Conservation (phyloP, 129 eudicot genomes). For the Lonicera japonica region DNA sequence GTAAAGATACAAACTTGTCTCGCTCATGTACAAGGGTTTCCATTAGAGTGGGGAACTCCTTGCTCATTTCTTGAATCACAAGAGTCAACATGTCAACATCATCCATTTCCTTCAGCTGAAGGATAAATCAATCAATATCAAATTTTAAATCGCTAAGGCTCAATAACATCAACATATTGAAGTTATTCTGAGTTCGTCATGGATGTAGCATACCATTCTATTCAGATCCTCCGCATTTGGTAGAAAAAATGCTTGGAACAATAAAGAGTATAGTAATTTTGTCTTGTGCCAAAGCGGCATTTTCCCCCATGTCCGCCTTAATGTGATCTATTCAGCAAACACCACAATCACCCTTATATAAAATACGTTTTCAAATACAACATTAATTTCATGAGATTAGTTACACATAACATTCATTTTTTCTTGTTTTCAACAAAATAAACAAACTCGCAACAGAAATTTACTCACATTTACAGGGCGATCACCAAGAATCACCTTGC, state of each 20-base stretch:
- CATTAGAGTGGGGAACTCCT: conserved; percentile 82
- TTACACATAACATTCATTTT: background rate
- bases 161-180: background rate
- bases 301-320: conserved; percentile 81
- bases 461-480: conserved; percentile 84
- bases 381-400: background rate
- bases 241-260: conserved; percentile 81
- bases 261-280: conserved; percentile 59
- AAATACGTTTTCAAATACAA: background rate
- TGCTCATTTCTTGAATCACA: conserved; percentile 93
- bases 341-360: background rate
- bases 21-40: conserved; percentile 96
- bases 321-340: conserved; percentile 50
- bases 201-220: conserved; percentile 60
- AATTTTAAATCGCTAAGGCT: background rate
- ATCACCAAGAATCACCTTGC: conserved; percentile 96
- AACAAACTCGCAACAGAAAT: background rate
- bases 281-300: conserved; percentile 97
- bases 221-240: conserved; percentile 63
- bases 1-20: conserved; percentile 59
- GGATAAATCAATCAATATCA: conserved; percentile 16
- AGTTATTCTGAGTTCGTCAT: no score
- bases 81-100: conserved; percentile 92
- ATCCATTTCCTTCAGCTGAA: conserved; percentile 90
- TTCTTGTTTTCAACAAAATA: background rate